Evolutionary conservation across 169 alveolate species (phyloP).

Genomic region (Plasmodium ovale): DNA sequence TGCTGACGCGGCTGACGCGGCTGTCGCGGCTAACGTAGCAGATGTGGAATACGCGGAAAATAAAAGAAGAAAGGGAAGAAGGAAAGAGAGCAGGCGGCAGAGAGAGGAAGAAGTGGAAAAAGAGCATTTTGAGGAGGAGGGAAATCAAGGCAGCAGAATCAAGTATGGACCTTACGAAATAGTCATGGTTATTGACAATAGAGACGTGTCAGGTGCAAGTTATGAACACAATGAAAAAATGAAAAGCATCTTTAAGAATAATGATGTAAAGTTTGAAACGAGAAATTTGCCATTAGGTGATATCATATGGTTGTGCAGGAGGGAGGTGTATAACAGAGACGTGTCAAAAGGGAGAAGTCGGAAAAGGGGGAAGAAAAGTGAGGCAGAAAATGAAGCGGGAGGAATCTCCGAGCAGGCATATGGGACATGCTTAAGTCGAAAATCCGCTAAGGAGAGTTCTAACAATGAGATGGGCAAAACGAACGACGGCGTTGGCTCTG

Average conservation of each 20-base stretch:
- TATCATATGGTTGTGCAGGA: conserved; percentile 83
- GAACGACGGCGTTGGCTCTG: not conserved
- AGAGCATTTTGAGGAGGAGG: not conserved
- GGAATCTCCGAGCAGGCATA: not conserved
- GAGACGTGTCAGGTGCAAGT: conserved; percentile 80
- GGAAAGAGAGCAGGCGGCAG: not conserved
- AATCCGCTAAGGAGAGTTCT: not conserved
- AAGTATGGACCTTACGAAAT: conserved; percentile 77
- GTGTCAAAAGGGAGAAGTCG: not conserved
- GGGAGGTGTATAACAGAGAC: conserved; percentile 25
- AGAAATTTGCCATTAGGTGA: conserved; percentile 87
- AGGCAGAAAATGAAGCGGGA: not conserved
- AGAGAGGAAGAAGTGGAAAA: not conserved
- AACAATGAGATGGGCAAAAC: not conserved
- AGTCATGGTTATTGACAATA: conserved; percentile 83
- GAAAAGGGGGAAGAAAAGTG: not conserved
- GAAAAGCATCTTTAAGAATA: conserved; percentile 70
- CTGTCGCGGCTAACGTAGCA: not conserved
- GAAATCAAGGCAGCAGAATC: conserved; percentile 8
- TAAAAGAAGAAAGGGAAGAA: not conserved
- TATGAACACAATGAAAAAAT: conserved; percentile 76
- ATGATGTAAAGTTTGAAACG: conserved; percentile 57
- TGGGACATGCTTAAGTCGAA: too few species aligned
- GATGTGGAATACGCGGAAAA: not conserved
- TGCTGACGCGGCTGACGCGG: not conserved